Conservation (phyloP, 2,329 filamentous ascomycete species). For the Fusarium pseudoanthophilum region DNA sequence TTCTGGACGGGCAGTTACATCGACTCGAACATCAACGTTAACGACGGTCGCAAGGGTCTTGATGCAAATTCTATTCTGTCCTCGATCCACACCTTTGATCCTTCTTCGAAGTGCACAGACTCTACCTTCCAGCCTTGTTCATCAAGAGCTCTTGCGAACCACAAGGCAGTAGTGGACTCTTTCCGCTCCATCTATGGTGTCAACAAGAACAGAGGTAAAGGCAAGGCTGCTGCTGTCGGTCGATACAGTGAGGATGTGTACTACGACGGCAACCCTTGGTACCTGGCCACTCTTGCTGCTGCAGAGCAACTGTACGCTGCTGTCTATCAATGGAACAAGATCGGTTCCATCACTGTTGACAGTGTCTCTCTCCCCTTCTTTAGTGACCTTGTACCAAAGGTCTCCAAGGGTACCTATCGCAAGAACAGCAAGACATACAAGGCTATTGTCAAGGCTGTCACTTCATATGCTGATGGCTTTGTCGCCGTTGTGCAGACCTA, state of each 20-base stretch:
- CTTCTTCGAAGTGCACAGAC: conserved; percentile 69
- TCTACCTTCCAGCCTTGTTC: conserved; percentile 80
- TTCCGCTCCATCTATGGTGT: conserved; percentile 74
- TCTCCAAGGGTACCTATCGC: conserved; percentile 14
- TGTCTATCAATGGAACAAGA: conserved; percentile 72
- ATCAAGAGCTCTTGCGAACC: conserved; percentile 72
- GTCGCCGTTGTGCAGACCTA: conserved; percentile 67
- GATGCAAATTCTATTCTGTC: conserved; percentile 75
- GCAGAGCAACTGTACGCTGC: conserved; percentile 82
- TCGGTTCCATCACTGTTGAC: conserved; percentile 64
- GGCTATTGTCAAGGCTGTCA: conserved; percentile 17
- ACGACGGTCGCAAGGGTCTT: conserved; percentile 69
- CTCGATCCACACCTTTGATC: conserved; percentile 75
- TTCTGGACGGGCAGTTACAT: conserved; percentile 76
- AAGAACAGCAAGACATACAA: conserved; percentile 17
- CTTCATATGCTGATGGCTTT: conserved; percentile 23
- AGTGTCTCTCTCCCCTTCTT: conserved; percentile 17
- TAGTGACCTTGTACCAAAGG: conserved; percentile 13
- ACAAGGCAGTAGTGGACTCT: conserved; percentile 76
- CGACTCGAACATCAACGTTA: conserved; percentile 72
- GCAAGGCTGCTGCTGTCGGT: conserved; percentile 68
- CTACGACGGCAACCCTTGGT: conserved; percentile 82
- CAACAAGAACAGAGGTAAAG: conserved; percentile 70
- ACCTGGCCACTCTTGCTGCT: conserved; percentile 76
- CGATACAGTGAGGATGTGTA: conserved; percentile 77